Conservation (phyloP, 2,329 filamentous ascomycete species). For the Verticillium zaregamsianum region DNA sequence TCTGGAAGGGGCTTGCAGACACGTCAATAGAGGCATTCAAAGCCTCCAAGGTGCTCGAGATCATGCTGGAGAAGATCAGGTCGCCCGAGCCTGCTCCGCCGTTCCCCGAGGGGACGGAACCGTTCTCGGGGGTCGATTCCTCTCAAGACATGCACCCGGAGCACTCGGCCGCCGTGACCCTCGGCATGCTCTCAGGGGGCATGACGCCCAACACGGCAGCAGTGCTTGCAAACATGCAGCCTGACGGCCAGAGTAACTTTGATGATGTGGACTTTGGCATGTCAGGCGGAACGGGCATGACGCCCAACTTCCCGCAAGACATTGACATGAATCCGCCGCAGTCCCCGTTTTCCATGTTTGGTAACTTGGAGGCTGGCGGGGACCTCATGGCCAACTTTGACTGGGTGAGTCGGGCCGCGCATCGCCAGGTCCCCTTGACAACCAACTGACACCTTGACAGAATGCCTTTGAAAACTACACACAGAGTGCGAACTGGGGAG, state of each 20-base stretch:
- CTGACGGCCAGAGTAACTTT: conserved; percentile 30
- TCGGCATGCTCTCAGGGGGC: conserved; percentile 37
- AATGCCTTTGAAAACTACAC: conserved; percentile 54
- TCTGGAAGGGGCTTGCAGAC: conserved; percentile 77
- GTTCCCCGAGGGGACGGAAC: conserved; percentile 1
- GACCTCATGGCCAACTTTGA: conserved; percentile 51
- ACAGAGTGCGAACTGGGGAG: conserved; percentile 49
- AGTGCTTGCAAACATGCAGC: conserved; percentile 25
- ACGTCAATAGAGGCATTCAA: conserved; percentile 88
- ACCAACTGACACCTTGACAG: conserved; percentile 29
- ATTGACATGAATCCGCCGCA: conserved; percentile 27
- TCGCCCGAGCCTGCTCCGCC: conserved; percentile 28
- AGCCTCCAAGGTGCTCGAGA: conserved; percentile 71
- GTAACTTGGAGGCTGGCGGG: conserved; percentile 26
- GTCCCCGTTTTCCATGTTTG: conserved; percentile 52
- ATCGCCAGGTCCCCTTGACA: not conserved
- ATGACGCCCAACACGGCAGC: conserved; percentile 25
- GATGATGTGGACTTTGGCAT: conserved; percentile 40
- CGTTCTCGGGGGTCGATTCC: conserved; percentile 15
- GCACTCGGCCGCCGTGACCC: conserved; percentile 35
- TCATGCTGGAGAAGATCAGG: conserved; percentile 79
- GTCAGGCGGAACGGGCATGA: conserved; percentile 24
- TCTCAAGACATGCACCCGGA: conserved; percentile 24
- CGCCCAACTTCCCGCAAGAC: conserved; percentile 32
- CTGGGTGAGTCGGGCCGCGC: conserved; percentile 42